phyloP scores from a whole-genome alignment of 2,329 filamentous ascomycete species.

The Nothopassalora personata region DNA sequence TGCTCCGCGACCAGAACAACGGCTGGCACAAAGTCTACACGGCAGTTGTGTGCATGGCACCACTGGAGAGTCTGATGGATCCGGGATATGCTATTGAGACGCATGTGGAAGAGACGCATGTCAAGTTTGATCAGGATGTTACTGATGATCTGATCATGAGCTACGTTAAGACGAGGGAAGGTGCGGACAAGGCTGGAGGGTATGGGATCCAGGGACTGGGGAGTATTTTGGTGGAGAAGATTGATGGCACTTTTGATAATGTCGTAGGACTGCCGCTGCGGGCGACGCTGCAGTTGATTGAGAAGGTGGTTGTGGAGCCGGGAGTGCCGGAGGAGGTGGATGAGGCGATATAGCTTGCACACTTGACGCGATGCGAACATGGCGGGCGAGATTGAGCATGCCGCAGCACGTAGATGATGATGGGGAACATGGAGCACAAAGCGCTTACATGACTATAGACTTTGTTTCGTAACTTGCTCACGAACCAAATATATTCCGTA shows the following conservation, averaged over 20 bases:
- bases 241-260: conserved; percentile 89
- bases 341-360: neutral
- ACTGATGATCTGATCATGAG: conserved; percentile 78
- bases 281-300: conserved; percentile 71
- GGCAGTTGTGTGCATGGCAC: conserved; percentile 75
- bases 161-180: conserved; percentile 80
- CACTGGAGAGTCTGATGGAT: conserved; percentile 69
- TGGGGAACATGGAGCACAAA: neutral
- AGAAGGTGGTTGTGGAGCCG: conserved; percentile 70
- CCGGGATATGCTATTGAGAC: conserved; percentile 81
- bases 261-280: conserved; percentile 86
- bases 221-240: conserved; percentile 77
- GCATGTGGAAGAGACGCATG: conserved; percentile 82
- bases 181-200: conserved; percentile 90
- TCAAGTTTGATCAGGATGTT: conserved; percentile 69
- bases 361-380: neutral
- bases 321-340: conserved; percentile 58
- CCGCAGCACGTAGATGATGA: neutral
- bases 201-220: conserved; percentile 91
- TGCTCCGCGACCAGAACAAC: conserved; percentile 64
- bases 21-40: conserved; percentile 74
- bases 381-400: neutral
- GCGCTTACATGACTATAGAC: neutral
- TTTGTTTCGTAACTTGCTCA: too few species aligned
- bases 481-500: too few species aligned